Percentiles rank a stretch among this genome's conserved stretches.
Conservation (phyloP, 805 yeast species). For the Saccharomycopsis javanensis region DNA sequence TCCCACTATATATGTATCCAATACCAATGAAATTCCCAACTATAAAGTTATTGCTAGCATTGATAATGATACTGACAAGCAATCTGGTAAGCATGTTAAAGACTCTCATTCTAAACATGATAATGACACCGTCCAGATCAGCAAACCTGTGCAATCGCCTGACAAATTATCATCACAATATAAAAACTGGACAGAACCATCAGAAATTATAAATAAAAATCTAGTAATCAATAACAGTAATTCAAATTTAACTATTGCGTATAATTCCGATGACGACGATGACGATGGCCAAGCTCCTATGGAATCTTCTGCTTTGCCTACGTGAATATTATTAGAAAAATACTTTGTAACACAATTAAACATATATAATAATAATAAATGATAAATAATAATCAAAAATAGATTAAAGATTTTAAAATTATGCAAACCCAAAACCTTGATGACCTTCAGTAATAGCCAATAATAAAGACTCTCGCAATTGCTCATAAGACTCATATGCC, state of each 20-base stretch:
- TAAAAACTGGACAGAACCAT: not conserved
- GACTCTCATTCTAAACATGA: no score
- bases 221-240: not conserved
- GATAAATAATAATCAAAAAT: not conserved
- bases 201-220: not conserved
- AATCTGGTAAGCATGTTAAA: not conserved
- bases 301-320: not conserved
- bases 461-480: conserved; percentile 67
- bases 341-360: not conserved
- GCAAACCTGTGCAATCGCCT: no score
- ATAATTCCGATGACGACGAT: not conserved
- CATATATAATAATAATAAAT: not conserved
- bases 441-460: conserved; percentile 89
- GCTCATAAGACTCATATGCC: conserved; percentile 81
- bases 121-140: no score
- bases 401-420: conserved; percentile 15
- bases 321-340: not conserved
- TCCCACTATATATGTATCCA: conserved; percentile 12
- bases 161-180: no score
- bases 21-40: not conserved
- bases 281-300: conserved; percentile 2
- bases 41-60: not conserved
- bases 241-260: not conserved
- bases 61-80: not conserved
- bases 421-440: conserved; percentile 91